These are phyloP conservation scores for Lophium mytilinum DNA, from an alignment of 495 filamentous ascomycete genomes.

Conservation along the genomic window DNA sequence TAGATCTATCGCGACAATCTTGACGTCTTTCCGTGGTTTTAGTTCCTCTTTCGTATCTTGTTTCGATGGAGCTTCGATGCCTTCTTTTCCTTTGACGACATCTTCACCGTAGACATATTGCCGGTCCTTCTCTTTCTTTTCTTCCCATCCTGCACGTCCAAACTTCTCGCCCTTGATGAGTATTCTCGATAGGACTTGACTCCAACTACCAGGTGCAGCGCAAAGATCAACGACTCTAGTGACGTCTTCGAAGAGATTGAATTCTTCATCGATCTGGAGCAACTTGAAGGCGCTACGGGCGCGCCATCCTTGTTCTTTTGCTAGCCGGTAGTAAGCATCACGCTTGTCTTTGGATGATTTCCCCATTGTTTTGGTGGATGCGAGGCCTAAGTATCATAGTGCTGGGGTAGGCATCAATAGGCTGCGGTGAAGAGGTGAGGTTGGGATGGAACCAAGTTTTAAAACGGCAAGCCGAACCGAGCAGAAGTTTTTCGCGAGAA, in stretches of 20 bases:
- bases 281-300: constrained; percentile 95
- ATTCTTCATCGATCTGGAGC: constrained; percentile 92
- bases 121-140: constrained; percentile 50
- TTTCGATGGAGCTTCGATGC: background rate
- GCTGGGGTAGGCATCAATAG: background rate
- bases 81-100: background rate
- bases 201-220: constrained; percentile 94
- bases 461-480: constrained; percentile 12
- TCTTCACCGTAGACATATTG: constrained; percentile 23
- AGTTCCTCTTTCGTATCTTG: constrained; percentile 29
- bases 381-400: background rate
- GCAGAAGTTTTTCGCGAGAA: constrained; percentile 12
- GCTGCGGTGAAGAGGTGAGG: background rate
- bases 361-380: constrained; percentile 53
- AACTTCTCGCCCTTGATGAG: constrained; percentile 89
- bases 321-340: constrained; percentile 93
- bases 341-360: constrained; percentile 99
- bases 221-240: constrained; percentile 95
- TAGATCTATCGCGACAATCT: constrained; percentile 90
- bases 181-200: constrained; percentile 85
- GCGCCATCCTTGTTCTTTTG: constrained; percentile 97
- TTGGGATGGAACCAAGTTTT: no score
- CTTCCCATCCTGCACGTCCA: constrained; percentile 73
- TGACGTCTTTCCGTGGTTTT: constrained; percentile 64
- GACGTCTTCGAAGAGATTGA: constrained; percentile 79